These are phyloP conservation scores for Leucosporidium creatinivorum DNA, from an alignment of 768 basidiomycete genomes.

Conservation along the genomic window DNA sequence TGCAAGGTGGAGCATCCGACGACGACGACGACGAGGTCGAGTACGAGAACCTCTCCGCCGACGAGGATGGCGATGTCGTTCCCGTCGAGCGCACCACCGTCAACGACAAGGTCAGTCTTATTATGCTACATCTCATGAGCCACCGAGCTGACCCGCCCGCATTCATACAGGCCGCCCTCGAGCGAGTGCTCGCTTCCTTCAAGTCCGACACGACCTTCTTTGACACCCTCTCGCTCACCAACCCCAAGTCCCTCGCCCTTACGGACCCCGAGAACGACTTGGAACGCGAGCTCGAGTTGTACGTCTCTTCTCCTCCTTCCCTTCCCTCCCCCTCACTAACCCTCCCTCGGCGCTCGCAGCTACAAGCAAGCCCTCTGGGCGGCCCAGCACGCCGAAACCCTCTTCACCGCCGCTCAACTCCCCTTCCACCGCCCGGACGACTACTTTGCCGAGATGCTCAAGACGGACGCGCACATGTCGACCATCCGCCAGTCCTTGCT, in stretches of 20 bases:
- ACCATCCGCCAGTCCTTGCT: slow-evolving; percentile 81
- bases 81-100: slow-evolving; percentile 22
- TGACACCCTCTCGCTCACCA: slow-evolving; percentile 66
- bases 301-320: slow-evolving; percentile 41
- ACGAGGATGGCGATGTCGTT: slow-evolving; percentile 38
- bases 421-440: slow-evolving; percentile 87
- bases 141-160: not conserved
- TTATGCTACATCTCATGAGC: not conserved
- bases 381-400: slow-evolving; percentile 68
- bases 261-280: slow-evolving; percentile 75
- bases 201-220: slow-evolving; percentile 31
- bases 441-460: slow-evolving; percentile 99
- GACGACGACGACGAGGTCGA: slow-evolving; percentile 40
- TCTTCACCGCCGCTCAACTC: slow-evolving; percentile 44
- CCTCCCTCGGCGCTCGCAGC: slow-evolving; percentile 45
- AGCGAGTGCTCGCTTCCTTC: slow-evolving; percentile 63
- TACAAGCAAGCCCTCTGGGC: slow-evolving; percentile 90
- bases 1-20: slow-evolving; percentile 30
- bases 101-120: slow-evolving; percentile 30
- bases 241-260: slow-evolving; percentile 63
- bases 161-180: slow-evolving; percentile 57
- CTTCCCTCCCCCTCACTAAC: not conserved
- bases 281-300: slow-evolving; percentile 94
- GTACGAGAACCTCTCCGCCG: slow-evolving; percentile 37
- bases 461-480: slow-evolving; percentile 95